phyloP scores from a whole-genome alignment of 352 stramenopile species.

The Phytophthora palmivora region DNA sequence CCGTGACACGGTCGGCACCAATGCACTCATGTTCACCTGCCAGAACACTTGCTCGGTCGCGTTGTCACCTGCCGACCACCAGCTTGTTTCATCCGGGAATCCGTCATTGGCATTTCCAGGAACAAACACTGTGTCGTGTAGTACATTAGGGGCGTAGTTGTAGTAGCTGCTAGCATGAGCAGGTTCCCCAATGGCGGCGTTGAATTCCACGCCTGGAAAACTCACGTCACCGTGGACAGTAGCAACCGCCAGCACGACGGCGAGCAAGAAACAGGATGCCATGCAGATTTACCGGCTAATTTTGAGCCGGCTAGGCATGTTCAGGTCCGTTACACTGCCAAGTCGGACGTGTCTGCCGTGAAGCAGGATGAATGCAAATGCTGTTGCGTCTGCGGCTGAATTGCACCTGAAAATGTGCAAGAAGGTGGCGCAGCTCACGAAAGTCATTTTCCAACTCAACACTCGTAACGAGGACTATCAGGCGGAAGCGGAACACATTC shows the following conservation, averaged over 20 bases:
- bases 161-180: slow-evolving; percentile 81
- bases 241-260: slow-evolving; percentile 18
- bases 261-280: slow-evolving; percentile 6
- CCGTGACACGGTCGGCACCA: slow-evolving; percentile 51
- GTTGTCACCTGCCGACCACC: slow-evolving; percentile 74
- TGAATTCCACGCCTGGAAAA: slow-evolving; percentile 74
- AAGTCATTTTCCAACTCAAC: slow-evolving; percentile 95
- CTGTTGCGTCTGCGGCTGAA: slow-evolving; percentile 40
- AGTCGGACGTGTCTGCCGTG: slow-evolving; percentile 1
- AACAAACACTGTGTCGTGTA: slow-evolving; percentile 68
- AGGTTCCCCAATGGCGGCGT: slow-evolving; percentile 58
- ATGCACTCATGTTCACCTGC: slow-evolving; percentile 75
- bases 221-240: slow-evolving; percentile 40
- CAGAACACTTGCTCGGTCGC: slow-evolving; percentile 60
- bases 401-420: slow-evolving; percentile 95
- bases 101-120: slow-evolving; percentile 76
- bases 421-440: slow-evolving; percentile 95
- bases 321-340: slow-evolving; percentile 23
- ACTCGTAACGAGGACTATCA: slow-evolving; percentile 93
- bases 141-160: slow-evolving; percentile 64
- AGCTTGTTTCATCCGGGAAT: slow-evolving; percentile 73
- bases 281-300: slow-evolving; percentile 24
- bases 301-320: slow-evolving; percentile 19
- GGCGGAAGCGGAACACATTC: slow-evolving; percentile 60
- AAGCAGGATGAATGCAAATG: slow-evolving; percentile 22